These are phyloP conservation scores for Microthlaspi erraticum DNA, from an alignment of 345 rosid species.

Conservation along the genomic window DNA sequence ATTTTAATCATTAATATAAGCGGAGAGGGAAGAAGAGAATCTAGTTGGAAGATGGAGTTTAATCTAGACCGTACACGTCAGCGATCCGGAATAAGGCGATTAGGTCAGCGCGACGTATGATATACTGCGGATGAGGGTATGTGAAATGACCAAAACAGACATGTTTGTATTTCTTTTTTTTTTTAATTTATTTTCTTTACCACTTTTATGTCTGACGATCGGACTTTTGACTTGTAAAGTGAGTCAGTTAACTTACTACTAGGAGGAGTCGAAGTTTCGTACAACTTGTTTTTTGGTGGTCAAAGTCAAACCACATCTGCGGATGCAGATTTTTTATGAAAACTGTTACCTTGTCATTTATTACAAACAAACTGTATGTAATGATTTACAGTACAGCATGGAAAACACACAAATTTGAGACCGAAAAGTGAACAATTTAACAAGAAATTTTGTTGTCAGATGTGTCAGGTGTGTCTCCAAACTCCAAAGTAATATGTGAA, in stretches of 20 bases:
- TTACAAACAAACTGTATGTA: neutral
- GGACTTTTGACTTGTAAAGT: constrained; percentile 10
- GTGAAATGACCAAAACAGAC: constrained; percentile 12
- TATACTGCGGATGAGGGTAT: neutral
- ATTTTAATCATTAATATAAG: neutral
- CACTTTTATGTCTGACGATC: neutral
- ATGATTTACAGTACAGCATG: neutral
- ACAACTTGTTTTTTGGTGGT: neutral
- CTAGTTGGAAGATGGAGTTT: constrained; percentile 33
- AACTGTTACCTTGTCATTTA: constrained; percentile 6
- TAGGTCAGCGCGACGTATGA: constrained; percentile 37
- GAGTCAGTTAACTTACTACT: constrained; percentile 1
- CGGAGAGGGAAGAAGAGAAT: constrained; percentile 41
- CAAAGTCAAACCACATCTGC: constrained; percentile 2
- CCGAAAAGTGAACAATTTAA: neutral
- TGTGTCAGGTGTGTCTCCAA: neutral
- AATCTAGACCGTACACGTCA: constrained; percentile 91
- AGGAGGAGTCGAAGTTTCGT: neutral
- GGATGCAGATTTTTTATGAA: constrained; percentile 5
- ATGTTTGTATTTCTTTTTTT: neutral
- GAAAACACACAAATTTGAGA: neutral
- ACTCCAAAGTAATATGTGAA: neutral
- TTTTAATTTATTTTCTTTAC: neutral
- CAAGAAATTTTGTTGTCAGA: neutral
- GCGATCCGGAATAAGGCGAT: constrained; percentile 45